Evolutionary conservation across 768 basidiomycete species (phyloP).

Genomic region (Termitomyces sp.): DNA sequence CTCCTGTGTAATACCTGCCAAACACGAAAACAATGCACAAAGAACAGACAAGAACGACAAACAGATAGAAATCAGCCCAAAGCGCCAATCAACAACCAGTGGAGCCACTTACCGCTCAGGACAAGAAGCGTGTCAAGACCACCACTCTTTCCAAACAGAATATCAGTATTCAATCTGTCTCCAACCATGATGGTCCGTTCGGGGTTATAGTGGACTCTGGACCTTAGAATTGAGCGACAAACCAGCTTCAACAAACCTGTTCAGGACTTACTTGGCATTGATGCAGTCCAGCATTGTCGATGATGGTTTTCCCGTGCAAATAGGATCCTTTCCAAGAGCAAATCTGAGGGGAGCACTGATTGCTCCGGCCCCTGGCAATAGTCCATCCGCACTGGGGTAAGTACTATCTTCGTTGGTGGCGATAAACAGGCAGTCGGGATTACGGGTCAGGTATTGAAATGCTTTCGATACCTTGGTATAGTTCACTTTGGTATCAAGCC

Average conservation of each 20-base stretch:
- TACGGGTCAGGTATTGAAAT: slow-evolving; percentile 81
- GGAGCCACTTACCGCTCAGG: slow-evolving; percentile 61
- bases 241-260: not conserved
- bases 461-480: slow-evolving; percentile 95
- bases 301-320: slow-evolving; percentile 88
- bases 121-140: slow-evolving; percentile 87
- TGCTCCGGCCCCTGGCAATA: slow-evolving; percentile 83
- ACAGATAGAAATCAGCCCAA: not conserved
- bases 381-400: slow-evolving; percentile 65
- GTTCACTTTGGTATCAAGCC: slow-evolving; percentile 80
- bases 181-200: slow-evolving; percentile 90
- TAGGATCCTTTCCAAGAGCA: slow-evolving; percentile 63
- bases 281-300: slow-evolving; percentile 92
- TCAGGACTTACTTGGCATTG: slow-evolving; percentile 45
- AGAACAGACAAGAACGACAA: not conserved
- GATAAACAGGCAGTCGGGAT: slow-evolving; percentile 77
- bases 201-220: slow-evolving; percentile 83
- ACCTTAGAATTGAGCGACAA: not conserved
- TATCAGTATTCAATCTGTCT: slow-evolving; percentile 94
- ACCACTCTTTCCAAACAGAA: slow-evolving; percentile 84
- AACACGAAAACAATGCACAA: slow-evolving; percentile 1
- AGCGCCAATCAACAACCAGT: not conserved
- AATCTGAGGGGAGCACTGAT: slow-evolving; percentile 78
- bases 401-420: slow-evolving; percentile 93
- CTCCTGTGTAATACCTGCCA: slow-evolving; percentile 72